A percentile compares a stretch with the other conserved stretches of the same genome.
phyloP scores from a whole-genome alignment of 768 basidiomycete genomes.

The Agaricus bisporus region DNA sequence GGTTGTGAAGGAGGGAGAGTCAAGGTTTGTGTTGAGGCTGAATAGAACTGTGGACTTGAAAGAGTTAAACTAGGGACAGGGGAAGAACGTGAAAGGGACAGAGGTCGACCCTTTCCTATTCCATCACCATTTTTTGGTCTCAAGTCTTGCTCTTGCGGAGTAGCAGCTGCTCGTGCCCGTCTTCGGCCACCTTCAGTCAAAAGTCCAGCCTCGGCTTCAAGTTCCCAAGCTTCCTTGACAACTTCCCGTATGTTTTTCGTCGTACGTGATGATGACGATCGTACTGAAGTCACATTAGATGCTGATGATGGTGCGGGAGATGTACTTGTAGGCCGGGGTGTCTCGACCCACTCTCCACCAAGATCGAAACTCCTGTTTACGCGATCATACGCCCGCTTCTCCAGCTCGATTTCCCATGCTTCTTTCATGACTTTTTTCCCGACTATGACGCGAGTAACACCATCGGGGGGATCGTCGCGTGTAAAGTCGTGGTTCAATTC shows the following conservation, averaged over 20 bases:
- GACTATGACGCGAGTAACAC: conserved; percentile 49
- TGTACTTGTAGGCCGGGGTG: conserved; percentile 11
- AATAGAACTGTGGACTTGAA: conserved; percentile 55
- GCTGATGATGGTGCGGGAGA: conserved; percentile 8
- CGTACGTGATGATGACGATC: conserved; percentile 9
- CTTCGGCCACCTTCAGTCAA: conserved; percentile 70
- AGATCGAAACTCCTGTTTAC: conserved; percentile 25
- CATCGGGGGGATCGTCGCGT: conserved; percentile 45
- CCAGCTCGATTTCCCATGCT: conserved; percentile 74
- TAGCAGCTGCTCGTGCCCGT: conserved; percentile 49
- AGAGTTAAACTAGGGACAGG: conserved; percentile 26
- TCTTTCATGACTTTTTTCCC: conserved; percentile 72
- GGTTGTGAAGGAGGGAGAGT: conserved; percentile 59
- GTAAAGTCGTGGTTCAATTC: conserved; percentile 50
- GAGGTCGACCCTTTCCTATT: conserved; percentile 6
- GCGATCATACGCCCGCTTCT: conserved; percentile 42
- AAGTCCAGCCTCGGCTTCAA: conserved; percentile 71
- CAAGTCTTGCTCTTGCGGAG: conserved; percentile 17
- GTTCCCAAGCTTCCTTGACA: conserved; percentile 72
- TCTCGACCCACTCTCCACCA: conserved; percentile 24
- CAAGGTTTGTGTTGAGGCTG: conserved; percentile 47
- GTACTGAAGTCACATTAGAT: conserved; percentile 1
- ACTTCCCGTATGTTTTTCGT: conserved; percentile 22
- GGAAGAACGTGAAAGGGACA: conserved; percentile 15
- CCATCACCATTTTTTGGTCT: background rate